Percentiles rank a stretch among this genome's conserved stretches.
phyloP scores from a whole-genome alignment of 495 filamentous ascomycete species.

The Chaetomium fimeti region DNA sequence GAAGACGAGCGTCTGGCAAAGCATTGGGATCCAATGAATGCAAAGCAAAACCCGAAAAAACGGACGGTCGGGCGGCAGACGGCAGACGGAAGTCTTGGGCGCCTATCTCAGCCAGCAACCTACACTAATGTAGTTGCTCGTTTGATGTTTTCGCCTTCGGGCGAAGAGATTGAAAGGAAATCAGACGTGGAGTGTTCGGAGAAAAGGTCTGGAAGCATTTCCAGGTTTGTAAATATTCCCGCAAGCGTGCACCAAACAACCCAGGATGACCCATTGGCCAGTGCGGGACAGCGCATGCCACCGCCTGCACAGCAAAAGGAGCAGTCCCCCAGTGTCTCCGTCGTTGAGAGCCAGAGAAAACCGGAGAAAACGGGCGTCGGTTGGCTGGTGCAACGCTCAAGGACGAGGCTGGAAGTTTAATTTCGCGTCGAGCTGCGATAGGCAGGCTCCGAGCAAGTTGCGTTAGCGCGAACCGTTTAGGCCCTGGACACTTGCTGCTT shows the following conservation, averaged over 20 bases:
- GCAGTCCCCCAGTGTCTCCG: conserved; percentile 20
- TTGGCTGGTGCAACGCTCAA: conserved; percentile 25
- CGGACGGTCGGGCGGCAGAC: conserved; percentile 14
- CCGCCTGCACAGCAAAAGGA: conserved; percentile 21
- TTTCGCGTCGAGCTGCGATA: conserved; percentile 33
- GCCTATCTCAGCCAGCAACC: conserved; percentile 20
- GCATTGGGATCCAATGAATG: conserved; percentile 18
- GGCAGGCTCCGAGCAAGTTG: conserved; percentile 20
- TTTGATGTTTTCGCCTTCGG: conserved; percentile 15
- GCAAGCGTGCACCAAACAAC: conserved; percentile 1
- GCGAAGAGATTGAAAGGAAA: conserved; percentile 7
- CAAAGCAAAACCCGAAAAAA: conserved; percentile 16
- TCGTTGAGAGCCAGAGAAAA: conserved; percentile 15
- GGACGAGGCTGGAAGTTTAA: conserved; percentile 30
- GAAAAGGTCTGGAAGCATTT: conserved; percentile 11
- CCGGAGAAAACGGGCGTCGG: neutral
- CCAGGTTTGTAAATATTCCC: conserved; percentile 20
- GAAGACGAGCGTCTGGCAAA: conserved; percentile 20
- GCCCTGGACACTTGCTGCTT: conserved; percentile 2
- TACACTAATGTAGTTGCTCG: neutral
- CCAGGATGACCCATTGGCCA: conserved; percentile 28
- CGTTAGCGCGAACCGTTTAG: conserved; percentile 19
- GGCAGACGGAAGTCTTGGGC: conserved; percentile 7
- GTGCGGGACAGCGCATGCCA: conserved; percentile 13
- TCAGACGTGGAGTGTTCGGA: conserved; percentile 12